Evolutionary conservation across 352 stramenopile genomes (phyloP), one percentile per base, ranked within the genome.

Genomic region (Pythium chondricola): DNA sequence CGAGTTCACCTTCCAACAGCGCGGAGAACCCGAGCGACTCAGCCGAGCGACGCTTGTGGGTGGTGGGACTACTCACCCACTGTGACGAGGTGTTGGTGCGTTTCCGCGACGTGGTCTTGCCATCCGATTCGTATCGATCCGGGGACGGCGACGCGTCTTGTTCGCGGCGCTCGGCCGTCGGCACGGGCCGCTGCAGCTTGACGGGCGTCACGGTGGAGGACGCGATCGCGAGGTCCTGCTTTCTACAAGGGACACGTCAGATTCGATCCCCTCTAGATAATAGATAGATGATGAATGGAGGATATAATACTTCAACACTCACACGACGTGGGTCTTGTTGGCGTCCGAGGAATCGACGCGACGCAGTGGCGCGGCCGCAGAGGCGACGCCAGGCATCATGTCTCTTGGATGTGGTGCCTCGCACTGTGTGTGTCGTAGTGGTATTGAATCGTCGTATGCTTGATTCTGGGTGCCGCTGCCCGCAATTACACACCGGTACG

Each of bases 1-100:
- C 39, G 9, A 88, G 51, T 44, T 72, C 45, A 10, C 76, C 76
- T 38, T 88, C 61, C 7, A 70, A 45, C 40, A 74, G 48, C n/a
- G 85, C 54, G 2, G 58, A 47, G 13, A 32, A 41, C 1, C 39
- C 38, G 10, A 43, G 36, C 6, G 37, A 31, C 17, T 63, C 55
- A 14, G 22, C 30, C n/a, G 55, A 57, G 21, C 48, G 55, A 27
- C 55, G 47, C 36, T 63, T 63, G 10, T 49, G 42, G 3, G 49
- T 52, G 42, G 55, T 53, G 6, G 55, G 55, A 35, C n/a, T n/a
- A n/a, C 55, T 63, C 22, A 57, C 31, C 48, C 37, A 25, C 22
- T 53, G 41, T 20, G 47, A 52, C 13, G 47, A 18, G 16, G 11
- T 56, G 43, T 50, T 63, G 1, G 48, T 57, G 27, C 55, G 40